Evolutionary conservation across 1,139 yeast genomes (phyloP), one percentile per base, ranked within the genome.

Genomic region (Sugiyamaella japonica): DNA sequence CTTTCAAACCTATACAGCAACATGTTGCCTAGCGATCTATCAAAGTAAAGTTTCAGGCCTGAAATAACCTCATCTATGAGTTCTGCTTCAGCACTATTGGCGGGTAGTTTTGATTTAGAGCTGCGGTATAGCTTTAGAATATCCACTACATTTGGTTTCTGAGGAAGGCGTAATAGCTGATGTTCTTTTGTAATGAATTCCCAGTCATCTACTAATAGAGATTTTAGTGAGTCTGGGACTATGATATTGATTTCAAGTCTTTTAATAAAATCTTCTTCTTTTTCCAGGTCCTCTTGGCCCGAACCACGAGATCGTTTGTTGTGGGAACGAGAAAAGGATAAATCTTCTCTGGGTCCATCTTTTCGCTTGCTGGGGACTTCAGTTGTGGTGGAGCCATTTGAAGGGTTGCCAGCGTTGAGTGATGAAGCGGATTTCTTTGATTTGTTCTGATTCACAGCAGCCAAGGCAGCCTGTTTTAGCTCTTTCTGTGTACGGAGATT

Each of bases 191-290:
- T 89, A 48, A 91, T 79, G 62, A 76, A 78, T 69, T 91, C 97
- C 98, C 98, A 93, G 73, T 93, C 98, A 66, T 89, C 91, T 1
- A 91, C 95, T 44, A 93, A 73, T 6, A 84, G 65, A 3, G 86
- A 76, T 68, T 89, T 90, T 57, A 93, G 75, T 42, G 76, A 73
- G 54, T 83, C 83, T 0, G 93, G 88, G 17, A 89, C 79, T 2
- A 75, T 74, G 10, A 86, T 64, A 48, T 73, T 70, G 34, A 86
- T 75, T 60, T 83, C 88, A 9, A 81, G 78, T 55, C 75, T 73
- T 47, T 68, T 69, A 47, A 71, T 54, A 56, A 66, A 70, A 38
- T 75, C 76, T 13, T 73, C 76, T 50, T 75, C 77, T 50, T 57
- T 57, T 49, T 68, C 70, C 17, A 65, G 51, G 56, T 76, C 77